Evolutionary conservation across 805 yeast genomes (phyloP), one percentile per base, ranked within the genome.

Genomic region (Starmerella apicola): DNA sequence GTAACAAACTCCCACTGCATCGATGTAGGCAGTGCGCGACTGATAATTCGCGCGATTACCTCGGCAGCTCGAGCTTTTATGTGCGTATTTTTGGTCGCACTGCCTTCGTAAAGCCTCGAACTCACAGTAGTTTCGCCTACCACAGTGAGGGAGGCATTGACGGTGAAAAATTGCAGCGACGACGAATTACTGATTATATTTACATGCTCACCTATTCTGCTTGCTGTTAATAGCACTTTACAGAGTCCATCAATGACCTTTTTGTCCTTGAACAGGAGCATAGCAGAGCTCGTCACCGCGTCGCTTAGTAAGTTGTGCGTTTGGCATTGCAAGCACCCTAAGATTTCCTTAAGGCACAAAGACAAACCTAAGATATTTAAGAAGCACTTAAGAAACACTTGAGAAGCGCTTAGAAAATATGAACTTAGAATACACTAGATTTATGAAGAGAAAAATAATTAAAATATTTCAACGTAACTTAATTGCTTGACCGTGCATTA

Each of bases 51-150:
- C 13, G 44, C 35, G n/a, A 41, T 32, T 9, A 45, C 6, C 18
- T 48, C 51, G 5, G 32, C 18, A 3, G 50, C 50, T n/a, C 43
- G 42, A 4, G 51, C 36, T 36, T 43, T 45, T 18, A 48, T 28
- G 6, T 36, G 40, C 17, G 41, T 41, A 7, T 27, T 41, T 12
- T 18, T 5, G 16, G 30, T 19, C 7, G 43, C 49, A 4, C 24
- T 25, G 5, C 46, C 46, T 8, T 18, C 15, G 26, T 41, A 44
- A 20, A 40, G 34, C n/a, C 41, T 27, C 17, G 29, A 12, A 3
- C 37, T 37, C 24, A 46, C 26, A 16, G 16, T 24, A 16, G 30
- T 30, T 13, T 25, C 32, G 27, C 42, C 44, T 3, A 42, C 3
- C 2, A 45, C 46, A 6, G 50, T 40, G 4, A 24, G 22, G 7